Percentiles rank a stretch among this genome's conserved stretches.
Evolutionary conservation across 192 early-diverging fungal genomes (phyloP).

Genomic region (Backusella luteola): DNA sequence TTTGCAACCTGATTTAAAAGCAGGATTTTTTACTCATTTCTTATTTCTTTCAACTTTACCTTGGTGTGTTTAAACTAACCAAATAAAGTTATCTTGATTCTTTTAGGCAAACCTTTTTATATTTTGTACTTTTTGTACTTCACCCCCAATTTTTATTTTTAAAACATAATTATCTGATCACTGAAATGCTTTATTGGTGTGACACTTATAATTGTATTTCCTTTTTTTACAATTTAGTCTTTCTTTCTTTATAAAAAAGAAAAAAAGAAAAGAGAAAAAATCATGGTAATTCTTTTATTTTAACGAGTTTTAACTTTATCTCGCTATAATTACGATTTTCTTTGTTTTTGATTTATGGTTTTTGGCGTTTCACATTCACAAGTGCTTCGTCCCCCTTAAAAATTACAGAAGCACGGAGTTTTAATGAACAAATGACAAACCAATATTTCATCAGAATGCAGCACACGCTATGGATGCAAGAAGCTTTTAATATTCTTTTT

Average conservation of each 20-base stretch:
- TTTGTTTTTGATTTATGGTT: background rate
- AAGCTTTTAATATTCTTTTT: background rate
- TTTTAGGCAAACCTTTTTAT: background rate
- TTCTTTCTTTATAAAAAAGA: background rate
- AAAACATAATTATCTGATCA: conserved; percentile 4
- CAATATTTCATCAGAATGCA: background rate
- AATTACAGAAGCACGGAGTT: background rate
- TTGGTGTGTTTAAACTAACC: background rate
- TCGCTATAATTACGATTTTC: background rate
- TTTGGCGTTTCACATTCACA: conserved; percentile 1
- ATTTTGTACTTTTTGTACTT: background rate
- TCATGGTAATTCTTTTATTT: background rate
- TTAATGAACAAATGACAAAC: background rate
- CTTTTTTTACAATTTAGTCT: background rate
- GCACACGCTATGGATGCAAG: background rate
- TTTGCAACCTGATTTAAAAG: background rate
- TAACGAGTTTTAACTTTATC: background rate
- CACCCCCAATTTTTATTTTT: background rate
- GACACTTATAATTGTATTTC: background rate
- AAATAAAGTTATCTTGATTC: background rate
- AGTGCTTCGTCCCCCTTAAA: background rate
- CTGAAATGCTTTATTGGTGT: conserved; percentile 7
- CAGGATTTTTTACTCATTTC: background rate
- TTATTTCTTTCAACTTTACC: background rate
- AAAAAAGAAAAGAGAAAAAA: background rate